Percentiles rank a stretch among this genome's conserved stretches.
Evolutionary conservation across 768 basidiomycete species (phyloP).

Genomic region (Ramaria sp.): DNA sequence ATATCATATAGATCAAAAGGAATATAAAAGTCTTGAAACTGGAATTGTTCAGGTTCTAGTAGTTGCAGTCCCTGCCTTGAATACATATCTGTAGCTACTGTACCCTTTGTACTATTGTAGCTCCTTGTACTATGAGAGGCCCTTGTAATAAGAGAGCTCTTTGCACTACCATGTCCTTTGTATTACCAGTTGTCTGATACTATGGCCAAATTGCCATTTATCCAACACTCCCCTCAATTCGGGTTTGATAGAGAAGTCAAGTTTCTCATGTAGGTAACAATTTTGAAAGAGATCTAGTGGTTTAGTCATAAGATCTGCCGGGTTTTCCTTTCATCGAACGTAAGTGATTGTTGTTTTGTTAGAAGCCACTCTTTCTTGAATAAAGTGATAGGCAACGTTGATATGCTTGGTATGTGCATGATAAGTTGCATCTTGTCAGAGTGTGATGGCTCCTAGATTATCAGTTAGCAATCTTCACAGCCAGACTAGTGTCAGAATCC

Average conservation of each 20-base stretch:
- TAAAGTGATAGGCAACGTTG: slow-evolving; percentile 28
- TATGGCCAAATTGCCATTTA: too few relatives aligned
- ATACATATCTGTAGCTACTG: too few relatives aligned
- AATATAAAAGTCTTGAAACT: too few relatives aligned
- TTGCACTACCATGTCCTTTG: too few relatives aligned
- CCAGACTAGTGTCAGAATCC: too few relatives aligned
- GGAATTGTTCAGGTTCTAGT: too few relatives aligned
- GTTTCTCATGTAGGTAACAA: not conserved
- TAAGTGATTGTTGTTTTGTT: slow-evolving; percentile 19
- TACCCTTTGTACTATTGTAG: too few relatives aligned
- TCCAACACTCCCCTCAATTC: not conserved
- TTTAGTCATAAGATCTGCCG: slow-evolving; percentile 33
- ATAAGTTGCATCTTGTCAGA: slow-evolving; percentile 22
- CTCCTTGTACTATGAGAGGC: too few relatives aligned
- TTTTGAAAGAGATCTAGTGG: not conserved
- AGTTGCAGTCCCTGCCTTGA: too few relatives aligned
- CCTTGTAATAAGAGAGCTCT: too few relatives aligned
- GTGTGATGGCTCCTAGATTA: slow-evolving; percentile 17
- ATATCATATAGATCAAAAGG: too few relatives aligned
- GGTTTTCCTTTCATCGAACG: slow-evolving; percentile 23
- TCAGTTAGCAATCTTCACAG: slow-evolving; percentile 15
- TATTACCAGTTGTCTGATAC: too few relatives aligned
- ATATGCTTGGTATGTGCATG: slow-evolving; percentile 33
- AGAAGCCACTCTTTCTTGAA: slow-evolving; percentile 24
- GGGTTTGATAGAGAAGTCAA: not conserved